These are phyloP conservation scores for Waltiozyma solani DNA, from an alignment of 1,139 yeast genomes.

Conservation along the genomic window DNA sequence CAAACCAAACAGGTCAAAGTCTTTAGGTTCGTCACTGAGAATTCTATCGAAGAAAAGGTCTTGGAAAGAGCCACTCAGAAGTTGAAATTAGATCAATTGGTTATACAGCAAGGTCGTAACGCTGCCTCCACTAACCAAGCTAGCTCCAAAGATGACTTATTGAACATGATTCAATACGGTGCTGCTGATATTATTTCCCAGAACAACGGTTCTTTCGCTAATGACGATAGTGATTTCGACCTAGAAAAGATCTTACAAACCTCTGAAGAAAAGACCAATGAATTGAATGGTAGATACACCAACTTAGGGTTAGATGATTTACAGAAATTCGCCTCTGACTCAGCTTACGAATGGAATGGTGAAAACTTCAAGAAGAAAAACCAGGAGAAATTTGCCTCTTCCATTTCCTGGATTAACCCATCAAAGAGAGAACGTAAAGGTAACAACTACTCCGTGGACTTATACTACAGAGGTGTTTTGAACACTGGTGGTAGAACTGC, in stretches of 20 bases:
- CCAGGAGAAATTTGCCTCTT: constrained; percentile 25
- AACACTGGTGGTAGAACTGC: constrained; percentile 52
- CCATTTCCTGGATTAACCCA: constrained; percentile 57
- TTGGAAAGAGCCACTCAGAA: constrained; percentile 75
- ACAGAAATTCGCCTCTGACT: constrained; percentile 56
- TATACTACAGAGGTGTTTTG: constrained; percentile 69
- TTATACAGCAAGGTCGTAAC: constrained; percentile 59
- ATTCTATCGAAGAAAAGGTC: constrained; percentile 75
- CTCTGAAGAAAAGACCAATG: constrained; percentile 55
- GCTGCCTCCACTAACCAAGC: constrained; percentile 25
- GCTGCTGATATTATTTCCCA: constrained; percentile 51
- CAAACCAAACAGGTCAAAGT: constrained; percentile 77
- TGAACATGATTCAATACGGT: constrained; percentile 76
- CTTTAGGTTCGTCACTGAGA: constrained; percentile 66
- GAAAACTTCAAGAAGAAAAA: constrained; percentile 65
- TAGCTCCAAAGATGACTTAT: constrained; percentile 56
- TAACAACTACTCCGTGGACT: constrained; percentile 69
- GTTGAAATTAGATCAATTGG: constrained; percentile 67
- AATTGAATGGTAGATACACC: constrained; percentile 53
- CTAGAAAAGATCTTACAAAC: constrained; percentile 49
- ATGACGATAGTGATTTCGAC: constrained; percentile 34
- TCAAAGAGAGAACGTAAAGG: constrained; percentile 64
- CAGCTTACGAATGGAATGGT: constrained; percentile 85
- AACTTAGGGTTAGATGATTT: constrained; percentile 65
- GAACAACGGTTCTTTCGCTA: constrained; percentile 16